Percentiles rank a stretch among this genome's conserved stretches.
Conservation (phyloP, 2,329 filamentous ascomycete species). For the Neocucurbitaria cava region DNA sequence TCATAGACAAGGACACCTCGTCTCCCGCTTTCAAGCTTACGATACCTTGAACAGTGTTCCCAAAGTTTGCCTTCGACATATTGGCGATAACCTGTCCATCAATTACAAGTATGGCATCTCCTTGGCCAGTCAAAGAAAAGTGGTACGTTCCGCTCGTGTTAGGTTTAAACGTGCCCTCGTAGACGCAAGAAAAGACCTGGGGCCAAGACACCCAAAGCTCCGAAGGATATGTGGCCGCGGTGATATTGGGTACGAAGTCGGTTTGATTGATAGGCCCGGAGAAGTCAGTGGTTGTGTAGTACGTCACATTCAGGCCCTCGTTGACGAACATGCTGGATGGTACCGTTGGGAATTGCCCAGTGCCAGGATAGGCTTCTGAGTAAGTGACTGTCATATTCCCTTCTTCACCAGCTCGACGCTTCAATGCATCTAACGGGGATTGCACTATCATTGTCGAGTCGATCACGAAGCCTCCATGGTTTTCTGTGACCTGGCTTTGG, state of each 20-base stretch:
- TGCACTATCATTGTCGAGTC: background rate
- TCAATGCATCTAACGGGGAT: slow-evolving; percentile 1
- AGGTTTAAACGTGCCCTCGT: too few species aligned
- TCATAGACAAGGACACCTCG: slow-evolving; percentile 2
- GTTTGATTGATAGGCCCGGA: too few species aligned
- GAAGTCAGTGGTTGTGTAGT: too few species aligned
- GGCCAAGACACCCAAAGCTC: too few species aligned
- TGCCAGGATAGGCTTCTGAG: slow-evolving; percentile 1
- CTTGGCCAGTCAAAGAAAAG: background rate
- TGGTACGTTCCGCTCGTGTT: background rate
- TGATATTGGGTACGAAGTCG: too few species aligned
- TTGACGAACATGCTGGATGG: slow-evolving; percentile 4
- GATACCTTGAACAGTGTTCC: slow-evolving; percentile 5
- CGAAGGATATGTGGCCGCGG: too few species aligned
- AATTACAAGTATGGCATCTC: background rate
- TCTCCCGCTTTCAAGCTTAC: slow-evolving; percentile 4
- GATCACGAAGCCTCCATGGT: background rate
- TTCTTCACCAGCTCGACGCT: slow-evolving; percentile 4
- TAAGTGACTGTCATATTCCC: slow-evolving; percentile 8
- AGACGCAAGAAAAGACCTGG: too few species aligned
- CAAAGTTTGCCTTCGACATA: slow-evolving; percentile 9
- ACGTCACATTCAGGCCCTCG: background rate
- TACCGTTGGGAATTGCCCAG: background rate
- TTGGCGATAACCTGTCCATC: slow-evolving; percentile 5
- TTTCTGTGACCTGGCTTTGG: too few species aligned